Conservation (phyloP, 148 eudicot genomes). For the Limonium bicolor region DNA sequence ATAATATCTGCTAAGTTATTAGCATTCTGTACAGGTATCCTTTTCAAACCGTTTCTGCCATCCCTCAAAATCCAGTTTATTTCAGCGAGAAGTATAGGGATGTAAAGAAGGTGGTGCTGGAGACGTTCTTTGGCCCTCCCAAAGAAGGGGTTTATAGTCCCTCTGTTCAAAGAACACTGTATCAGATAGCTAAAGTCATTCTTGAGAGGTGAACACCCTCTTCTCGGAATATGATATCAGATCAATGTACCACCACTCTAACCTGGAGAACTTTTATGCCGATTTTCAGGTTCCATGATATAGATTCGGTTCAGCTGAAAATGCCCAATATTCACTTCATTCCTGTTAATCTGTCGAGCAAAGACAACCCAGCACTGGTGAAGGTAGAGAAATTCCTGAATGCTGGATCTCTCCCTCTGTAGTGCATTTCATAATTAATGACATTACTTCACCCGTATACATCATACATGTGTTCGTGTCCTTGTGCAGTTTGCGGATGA, state of each 20-base stretch:
- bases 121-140: constrained; percentile 83
- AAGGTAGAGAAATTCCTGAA: too few species aligned
- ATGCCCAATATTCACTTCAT: constrained; percentile 97
- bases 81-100: constrained; percentile 43
- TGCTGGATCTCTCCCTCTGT: too few species aligned
- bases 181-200: constrained; percentile 75
- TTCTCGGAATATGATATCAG: not conserved
- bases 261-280: not conserved
- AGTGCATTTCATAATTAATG: too few species aligned
- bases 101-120: constrained; percentile 50
- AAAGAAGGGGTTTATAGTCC: constrained; percentile 86
- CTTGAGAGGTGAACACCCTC: constrained; percentile 44
- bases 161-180: constrained; percentile 91
- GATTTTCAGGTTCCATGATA: constrained; percentile 49
- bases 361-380: constrained; percentile 59
- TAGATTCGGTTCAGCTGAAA: constrained; percentile 58
- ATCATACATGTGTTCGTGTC: too few species aligned
- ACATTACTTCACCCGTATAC: too few species aligned
- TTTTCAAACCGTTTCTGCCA: constrained; percentile 34
- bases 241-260: not conserved
- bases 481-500: constrained; percentile 74
- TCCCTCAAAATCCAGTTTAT: constrained; percentile 49
- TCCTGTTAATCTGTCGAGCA: constrained; percentile 68
- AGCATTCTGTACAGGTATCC: constrained; percentile 39
- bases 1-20: not conserved